phyloP scores from a whole-genome alignment of 768 basidiomycete species.

The Hemileccinum impolitum region DNA sequence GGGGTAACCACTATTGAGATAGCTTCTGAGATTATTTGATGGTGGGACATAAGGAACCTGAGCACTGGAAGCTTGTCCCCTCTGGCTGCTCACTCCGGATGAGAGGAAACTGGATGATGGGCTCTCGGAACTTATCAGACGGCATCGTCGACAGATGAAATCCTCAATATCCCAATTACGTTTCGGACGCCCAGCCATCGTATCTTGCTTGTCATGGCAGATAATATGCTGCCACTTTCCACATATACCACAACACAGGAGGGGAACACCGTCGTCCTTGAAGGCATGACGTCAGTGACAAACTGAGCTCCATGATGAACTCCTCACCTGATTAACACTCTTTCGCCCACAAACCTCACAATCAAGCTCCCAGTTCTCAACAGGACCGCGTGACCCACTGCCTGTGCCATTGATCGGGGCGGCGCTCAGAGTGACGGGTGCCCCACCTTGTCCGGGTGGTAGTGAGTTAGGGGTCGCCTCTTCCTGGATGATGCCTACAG shows the following conservation, averaged over 20 bases:
- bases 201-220: constrained; percentile 78
- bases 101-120: constrained; percentile 9
- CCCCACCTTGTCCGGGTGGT: constrained; percentile 5
- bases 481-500: constrained; percentile 1
- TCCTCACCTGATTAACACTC: constrained; percentile 70
- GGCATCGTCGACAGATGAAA: constrained; percentile 70
- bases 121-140: constrained; percentile 9
- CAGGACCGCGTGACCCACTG: constrained; percentile 51
- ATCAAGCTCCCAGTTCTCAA: constrained; percentile 79
- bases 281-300: constrained; percentile 7
- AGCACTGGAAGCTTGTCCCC: constrained; percentile 9
- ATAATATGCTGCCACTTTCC: constrained; percentile 86
- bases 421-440: background rate
- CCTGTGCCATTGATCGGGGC: constrained; percentile 25
- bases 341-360: constrained; percentile 80
- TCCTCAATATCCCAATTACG: constrained; percentile 87
- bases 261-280: constrained; percentile 75
- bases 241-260: constrained; percentile 82
- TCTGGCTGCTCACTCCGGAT: constrained; percentile 5
- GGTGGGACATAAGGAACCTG: constrained; percentile 12
- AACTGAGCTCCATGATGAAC: background rate
- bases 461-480: background rate
- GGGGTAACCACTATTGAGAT: constrained; percentile 16
- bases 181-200: constrained; percentile 54
- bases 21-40: constrained; percentile 16